phyloP scores from a whole-genome alignment of 2,329 filamentous ascomycete species.

The Fusarium dlaminii region DNA sequence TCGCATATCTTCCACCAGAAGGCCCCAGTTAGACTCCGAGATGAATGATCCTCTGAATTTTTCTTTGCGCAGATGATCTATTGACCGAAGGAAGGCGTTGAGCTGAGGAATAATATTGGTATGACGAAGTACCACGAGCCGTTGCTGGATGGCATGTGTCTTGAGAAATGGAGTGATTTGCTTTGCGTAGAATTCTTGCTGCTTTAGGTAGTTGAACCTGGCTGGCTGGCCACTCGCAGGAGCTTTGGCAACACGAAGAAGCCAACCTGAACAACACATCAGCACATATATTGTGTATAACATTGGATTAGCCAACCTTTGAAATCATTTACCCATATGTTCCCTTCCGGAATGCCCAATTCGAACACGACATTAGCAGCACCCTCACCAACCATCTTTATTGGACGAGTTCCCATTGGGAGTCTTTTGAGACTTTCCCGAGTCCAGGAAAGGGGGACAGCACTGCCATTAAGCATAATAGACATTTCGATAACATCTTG shows the following conservation, averaged over 20 bases:
- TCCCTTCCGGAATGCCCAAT: slow-evolving; percentile 55
- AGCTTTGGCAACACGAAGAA: slow-evolving; percentile 53
- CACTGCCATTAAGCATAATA: slow-evolving; percentile 41
- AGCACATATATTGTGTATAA: slow-evolving; percentile 11
- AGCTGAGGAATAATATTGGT: slow-evolving; percentile 54
- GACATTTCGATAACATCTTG: slow-evolving; percentile 43
- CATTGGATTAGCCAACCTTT: slow-evolving; percentile 46
- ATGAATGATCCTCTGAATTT: slow-evolving; percentile 60
- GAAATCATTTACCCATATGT: slow-evolving; percentile 45
- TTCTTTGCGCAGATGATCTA: slow-evolving; percentile 56
- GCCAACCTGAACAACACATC: slow-evolving; percentile 43
- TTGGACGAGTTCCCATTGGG: slow-evolving; percentile 47
- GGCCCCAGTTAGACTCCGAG: slow-evolving; percentile 69
- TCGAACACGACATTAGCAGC: slow-evolving; percentile 81
- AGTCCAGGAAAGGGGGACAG: slow-evolving; percentile 37
- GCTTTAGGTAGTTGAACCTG: slow-evolving; percentile 50
- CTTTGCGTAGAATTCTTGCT: slow-evolving; percentile 50
- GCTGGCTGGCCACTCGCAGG: slow-evolving; percentile 43
- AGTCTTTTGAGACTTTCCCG: slow-evolving; percentile 46
- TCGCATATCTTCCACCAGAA: slow-evolving; percentile 79
- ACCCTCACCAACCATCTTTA: slow-evolving; percentile 69
- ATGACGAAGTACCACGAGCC: slow-evolving; percentile 50
- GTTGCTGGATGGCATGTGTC: slow-evolving; percentile 48
- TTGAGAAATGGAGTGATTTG: slow-evolving; percentile 49
- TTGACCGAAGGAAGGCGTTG: slow-evolving; percentile 62